Base-by-base conservation (phyloP, 1,284 basidiomycete genomes). In the Apiotrichum mycotoxinovorans region DNA sequence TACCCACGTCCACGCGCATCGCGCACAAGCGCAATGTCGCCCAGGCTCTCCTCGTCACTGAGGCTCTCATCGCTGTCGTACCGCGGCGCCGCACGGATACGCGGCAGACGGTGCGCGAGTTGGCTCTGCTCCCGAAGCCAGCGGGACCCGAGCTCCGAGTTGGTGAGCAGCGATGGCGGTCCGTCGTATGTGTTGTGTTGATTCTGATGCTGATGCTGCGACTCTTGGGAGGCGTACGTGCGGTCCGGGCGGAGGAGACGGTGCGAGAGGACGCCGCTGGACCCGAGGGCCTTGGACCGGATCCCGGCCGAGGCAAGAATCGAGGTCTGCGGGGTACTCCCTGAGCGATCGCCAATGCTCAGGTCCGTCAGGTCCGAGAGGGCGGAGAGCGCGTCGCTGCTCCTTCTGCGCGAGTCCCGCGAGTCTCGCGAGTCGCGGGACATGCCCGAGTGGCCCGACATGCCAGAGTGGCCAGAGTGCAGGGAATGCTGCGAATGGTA, bases 61-160 rank as follows among this genome's bases (percentile, higher is more conserved):
- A 63, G n/a, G 35, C 66, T 66, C 27, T 72, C 69, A 20, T 72
- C 73, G 46, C 66, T 67, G 27, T 69, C 68, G 51, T 66, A 67
- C 35, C 62, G 35, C 48, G 66, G 55, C 14, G 54, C 38, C 7
- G 43, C 46, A 27, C 54, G 51, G 40, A 41, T 55, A 26, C 52
- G 54, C 18, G 47, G 54, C 48, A 45, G 68, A 43, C 67, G 60
- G 44, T 59, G 60, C 3, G 68, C 69, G 22, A 76, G 64, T 41
- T 84, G 82, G 52, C 84, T 88, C 74, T 94, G 91, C 61, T 92
- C 89, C 30, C 83, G 82, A 42, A 94, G 74, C 91, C 91, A 94
- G 41, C 86, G 82, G 4, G 83, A 83, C 0, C 88, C 87, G 4
- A 87, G 82, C 65, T 87, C 84, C 12, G 69, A 70, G 37, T 68